phyloP scores from a whole-genome alignment of 192 early-diverging fungal species.

The Rhizophagus sp. region DNA sequence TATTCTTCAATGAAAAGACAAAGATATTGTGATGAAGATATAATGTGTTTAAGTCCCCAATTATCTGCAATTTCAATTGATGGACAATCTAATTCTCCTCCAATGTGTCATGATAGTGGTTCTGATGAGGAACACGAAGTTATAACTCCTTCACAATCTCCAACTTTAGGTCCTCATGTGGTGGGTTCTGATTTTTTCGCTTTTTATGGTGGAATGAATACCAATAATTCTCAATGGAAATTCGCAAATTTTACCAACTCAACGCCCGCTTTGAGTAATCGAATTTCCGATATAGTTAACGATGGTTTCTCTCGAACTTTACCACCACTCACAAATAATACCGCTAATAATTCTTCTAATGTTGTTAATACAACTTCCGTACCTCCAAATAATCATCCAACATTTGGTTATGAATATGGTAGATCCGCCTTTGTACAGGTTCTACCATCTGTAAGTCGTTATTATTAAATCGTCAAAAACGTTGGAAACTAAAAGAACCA shows the following conservation, averaged over 20 bases:
- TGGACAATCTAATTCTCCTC: background rate
- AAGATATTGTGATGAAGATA: background rate
- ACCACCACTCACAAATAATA: background rate
- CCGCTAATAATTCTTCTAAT: background rate
- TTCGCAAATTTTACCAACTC: background rate
- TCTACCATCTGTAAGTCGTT: background rate
- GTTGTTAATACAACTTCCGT: background rate
- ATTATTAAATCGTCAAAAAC: background rate
- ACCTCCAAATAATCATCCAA: background rate
- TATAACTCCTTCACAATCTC: background rate
- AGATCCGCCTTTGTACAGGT: background rate
- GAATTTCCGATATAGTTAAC: slow-evolving; percentile 25
- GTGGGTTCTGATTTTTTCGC: background rate
- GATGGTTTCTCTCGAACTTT: background rate
- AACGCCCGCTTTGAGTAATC: background rate
- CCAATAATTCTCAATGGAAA: background rate
- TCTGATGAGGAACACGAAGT: slow-evolving; percentile 4
- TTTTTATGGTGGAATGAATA: background rate
- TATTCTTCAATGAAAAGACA: background rate
- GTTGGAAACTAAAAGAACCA: background rate
- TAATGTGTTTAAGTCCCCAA: slow-evolving; percentile 2
- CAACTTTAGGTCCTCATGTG: background rate
- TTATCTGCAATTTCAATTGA: slow-evolving; percentile 21
- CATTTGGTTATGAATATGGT: background rate
- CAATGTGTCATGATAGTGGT: slow-evolving; percentile 5